phyloP scores from a whole-genome alignment of 306 rosid species.

The Cicer cuneatum region DNA sequence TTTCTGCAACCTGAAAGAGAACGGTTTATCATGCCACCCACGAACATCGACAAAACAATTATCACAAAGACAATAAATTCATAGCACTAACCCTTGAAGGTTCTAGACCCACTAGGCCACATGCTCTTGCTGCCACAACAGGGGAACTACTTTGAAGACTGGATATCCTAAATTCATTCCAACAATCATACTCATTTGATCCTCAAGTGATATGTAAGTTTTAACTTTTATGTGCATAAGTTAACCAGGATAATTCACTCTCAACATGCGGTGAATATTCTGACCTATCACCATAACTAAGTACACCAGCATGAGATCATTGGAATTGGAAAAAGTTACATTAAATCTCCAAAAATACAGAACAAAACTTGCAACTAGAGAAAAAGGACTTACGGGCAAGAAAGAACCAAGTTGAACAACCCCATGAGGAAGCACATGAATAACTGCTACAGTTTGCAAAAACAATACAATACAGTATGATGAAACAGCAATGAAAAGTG shows the following conservation, averaged over 20 bases:
- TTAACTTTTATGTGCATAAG: not conserved
- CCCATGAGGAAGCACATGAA: slow-evolving; percentile 94
- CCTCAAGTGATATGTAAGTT: not conserved
- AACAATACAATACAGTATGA: slow-evolving; percentile 28
- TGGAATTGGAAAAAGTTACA: not conserved
- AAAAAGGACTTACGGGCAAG: slow-evolving; percentile 62
- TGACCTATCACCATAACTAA: slow-evolving; percentile 36
- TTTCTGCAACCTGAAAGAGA: no score
- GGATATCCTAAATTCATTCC: slow-evolving; percentile 1
- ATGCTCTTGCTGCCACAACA: slow-evolving; percentile 99
- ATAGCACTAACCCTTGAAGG: slow-evolving; percentile 83
- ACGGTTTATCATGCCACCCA: no score
- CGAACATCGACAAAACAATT: no score
- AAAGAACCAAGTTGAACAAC: slow-evolving; percentile 93
- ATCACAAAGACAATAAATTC: not conserved
- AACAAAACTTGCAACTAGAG: slow-evolving; percentile 44
- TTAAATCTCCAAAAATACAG: slow-evolving; percentile 22
- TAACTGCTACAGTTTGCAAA: slow-evolving; percentile 82
- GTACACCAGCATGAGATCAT: not conserved
- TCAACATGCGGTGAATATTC: not conserved
- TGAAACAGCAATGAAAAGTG: slow-evolving; percentile 29
- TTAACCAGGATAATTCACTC: slow-evolving; percentile 7
- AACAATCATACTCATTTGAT: not conserved
- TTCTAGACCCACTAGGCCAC: slow-evolving; percentile 98
- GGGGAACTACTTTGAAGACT: slow-evolving; percentile 52